These are phyloP conservation scores for Alternaria sp. DNA, from an alignment of 2,329 filamentous ascomycete species.

Conservation along the genomic window DNA sequence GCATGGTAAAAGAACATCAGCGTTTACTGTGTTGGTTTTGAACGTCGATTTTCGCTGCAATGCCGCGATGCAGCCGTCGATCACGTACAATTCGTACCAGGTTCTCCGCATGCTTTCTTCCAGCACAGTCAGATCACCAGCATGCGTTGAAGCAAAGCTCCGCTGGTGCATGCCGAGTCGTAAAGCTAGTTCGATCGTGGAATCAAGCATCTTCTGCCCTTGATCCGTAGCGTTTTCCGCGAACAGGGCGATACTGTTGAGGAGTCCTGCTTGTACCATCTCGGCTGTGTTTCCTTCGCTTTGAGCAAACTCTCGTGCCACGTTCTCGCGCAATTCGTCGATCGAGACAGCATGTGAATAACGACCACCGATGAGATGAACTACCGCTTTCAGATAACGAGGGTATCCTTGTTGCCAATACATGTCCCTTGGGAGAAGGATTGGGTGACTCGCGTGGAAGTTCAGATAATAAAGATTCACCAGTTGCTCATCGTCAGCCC, in stretches of 20 bases:
- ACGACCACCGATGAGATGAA: conserved; percentile 60
- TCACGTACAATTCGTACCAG: conserved; percentile 82
- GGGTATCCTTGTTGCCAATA: conserved; percentile 45
- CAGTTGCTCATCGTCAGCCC: conserved; percentile 36
- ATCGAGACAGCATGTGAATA: conserved; percentile 52
- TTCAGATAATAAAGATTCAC: conserved; percentile 58
- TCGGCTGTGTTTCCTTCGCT: conserved; percentile 48
- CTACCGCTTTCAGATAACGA: conserved; percentile 55
- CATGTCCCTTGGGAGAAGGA: conserved; percentile 55
- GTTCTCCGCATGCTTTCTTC: conserved; percentile 84
- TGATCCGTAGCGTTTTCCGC: conserved; percentile 71
- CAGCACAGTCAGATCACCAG: conserved; percentile 66
- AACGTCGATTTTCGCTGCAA: conserved; percentile 74
- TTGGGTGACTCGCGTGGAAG: conserved; percentile 60
- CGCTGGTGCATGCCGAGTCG: conserved; percentile 75
- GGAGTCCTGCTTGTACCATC: conserved; percentile 74
- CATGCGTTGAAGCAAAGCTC: conserved; percentile 67
- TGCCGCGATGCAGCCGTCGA: conserved; percentile 80
- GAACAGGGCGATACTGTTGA: conserved; percentile 76
- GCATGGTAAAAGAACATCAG: conserved; percentile 76
- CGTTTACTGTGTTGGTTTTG: conserved; percentile 65
- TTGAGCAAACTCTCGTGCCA: conserved; percentile 13
- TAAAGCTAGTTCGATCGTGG: conserved; percentile 73
- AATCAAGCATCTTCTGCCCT: conserved; percentile 67
- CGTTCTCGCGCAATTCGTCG: conserved; percentile 43